Evolutionary conservation across 1,284 basidiomycete species (phyloP).

Genomic region (Apiotrichum mycotoxinovorans): DNA sequence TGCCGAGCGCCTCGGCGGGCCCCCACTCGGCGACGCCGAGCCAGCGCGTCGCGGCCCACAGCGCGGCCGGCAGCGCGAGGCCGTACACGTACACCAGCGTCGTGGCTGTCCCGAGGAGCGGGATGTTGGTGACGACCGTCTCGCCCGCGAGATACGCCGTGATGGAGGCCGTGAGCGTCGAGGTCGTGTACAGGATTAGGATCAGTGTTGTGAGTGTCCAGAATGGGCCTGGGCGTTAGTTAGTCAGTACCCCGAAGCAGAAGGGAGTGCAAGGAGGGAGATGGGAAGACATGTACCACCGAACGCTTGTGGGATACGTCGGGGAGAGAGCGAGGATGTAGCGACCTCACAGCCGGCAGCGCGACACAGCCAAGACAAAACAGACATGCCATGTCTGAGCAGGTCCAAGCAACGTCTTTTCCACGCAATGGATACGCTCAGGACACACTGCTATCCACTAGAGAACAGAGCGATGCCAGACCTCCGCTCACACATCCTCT

Average conservation of each 20-base stretch:
- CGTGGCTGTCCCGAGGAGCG: constrained; percentile 73
- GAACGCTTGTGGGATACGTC: too few species aligned
- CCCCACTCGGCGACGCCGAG: constrained; percentile 81
- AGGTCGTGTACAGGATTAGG: constrained; percentile 84
- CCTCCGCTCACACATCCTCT: too few species aligned
- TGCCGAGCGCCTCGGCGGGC: constrained; percentile 61
- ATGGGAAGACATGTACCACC: not conserved
- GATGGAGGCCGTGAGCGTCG: constrained; percentile 79
- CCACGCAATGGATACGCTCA: too few species aligned
- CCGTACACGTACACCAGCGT: constrained; percentile 82
- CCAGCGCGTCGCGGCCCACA: constrained; percentile 68
- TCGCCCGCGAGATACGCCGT: constrained; percentile 65
- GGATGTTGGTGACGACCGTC: constrained; percentile 59
- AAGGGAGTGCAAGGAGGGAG: not conserved
- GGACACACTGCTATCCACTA: too few species aligned
- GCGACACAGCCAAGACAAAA: too few species aligned
- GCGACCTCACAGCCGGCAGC: too few species aligned
- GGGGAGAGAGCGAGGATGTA: too few species aligned
- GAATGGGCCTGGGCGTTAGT: constrained; percentile 65
- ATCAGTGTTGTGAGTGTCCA: constrained; percentile 92
- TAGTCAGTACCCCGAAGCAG: not conserved
- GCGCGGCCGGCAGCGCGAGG: constrained; percentile 67
- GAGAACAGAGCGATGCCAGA: too few species aligned
- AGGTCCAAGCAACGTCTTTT: too few species aligned
- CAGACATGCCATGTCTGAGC: too few species aligned